A percentile compares a stretch with the other conserved stretches of the same genome.
These are phyloP conservation scores for Aquilaria yunnanensis DNA, from an alignment of 345 rosid genomes.

Conservation along the genomic window DNA sequence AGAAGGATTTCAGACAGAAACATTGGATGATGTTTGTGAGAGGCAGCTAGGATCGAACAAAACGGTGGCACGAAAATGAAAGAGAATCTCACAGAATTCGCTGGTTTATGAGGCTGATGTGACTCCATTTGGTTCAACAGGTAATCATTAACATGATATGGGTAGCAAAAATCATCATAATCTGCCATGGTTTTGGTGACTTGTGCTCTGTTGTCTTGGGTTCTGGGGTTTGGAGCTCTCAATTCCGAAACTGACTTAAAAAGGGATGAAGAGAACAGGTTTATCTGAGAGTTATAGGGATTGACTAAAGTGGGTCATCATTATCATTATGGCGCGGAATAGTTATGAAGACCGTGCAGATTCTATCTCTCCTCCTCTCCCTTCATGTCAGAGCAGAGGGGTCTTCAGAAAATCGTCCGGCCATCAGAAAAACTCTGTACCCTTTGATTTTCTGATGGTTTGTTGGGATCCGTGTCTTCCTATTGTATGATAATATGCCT, in stretches of 20 bases:
- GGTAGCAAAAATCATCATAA: slow-evolving; percentile 22
- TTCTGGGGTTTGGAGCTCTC: neutral
- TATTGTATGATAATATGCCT: slow-evolving; percentile 25
- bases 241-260: slow-evolving; percentile 19
- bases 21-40: slow-evolving; percentile 9
- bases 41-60: neutral
- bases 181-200: slow-evolving; percentile 13
- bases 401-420: slow-evolving; percentile 38
- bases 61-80: slow-evolving; percentile 4
- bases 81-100: slow-evolving; percentile 19
- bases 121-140: slow-evolving; percentile 16
- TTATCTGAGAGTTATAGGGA: slow-evolving; percentile 37
- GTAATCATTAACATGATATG: slow-evolving; percentile 19
- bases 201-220: neutral
- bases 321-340: slow-evolving; percentile 5
- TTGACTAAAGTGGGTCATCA: slow-evolving; percentile 23
- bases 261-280: slow-evolving; percentile 4
- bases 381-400: slow-evolving; percentile 24
- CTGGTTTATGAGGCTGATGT: slow-evolving; percentile 18
- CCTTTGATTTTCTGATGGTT: slow-evolving; percentile 32
- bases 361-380: slow-evolving; percentile 21
- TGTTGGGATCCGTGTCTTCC: slow-evolving; percentile 48
- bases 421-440: slow-evolving; percentile 21
- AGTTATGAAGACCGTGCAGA: slow-evolving; percentile 22
- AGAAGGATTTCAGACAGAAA: neutral